phyloP scores from a whole-genome alignment of 345 rosid genomes.

The Camelina neglecta region DNA sequence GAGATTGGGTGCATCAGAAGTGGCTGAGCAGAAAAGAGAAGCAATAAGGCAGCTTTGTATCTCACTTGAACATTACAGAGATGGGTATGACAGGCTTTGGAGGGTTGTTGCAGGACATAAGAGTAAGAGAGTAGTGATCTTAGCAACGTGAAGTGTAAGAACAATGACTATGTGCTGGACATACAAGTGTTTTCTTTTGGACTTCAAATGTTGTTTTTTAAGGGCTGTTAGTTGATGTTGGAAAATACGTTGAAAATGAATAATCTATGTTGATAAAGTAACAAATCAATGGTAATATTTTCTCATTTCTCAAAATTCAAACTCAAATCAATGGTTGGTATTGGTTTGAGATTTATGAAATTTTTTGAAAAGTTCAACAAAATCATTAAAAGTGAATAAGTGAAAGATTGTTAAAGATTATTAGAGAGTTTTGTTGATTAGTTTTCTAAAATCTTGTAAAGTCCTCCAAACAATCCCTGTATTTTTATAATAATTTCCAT shows the following conservation, averaged over 20 bases:
- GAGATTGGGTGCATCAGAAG: constrained; percentile 49
- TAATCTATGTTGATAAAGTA: constrained; percentile 28
- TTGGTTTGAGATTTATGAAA: too few species aligned
- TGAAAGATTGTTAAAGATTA: too few species aligned
- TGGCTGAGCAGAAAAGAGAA: constrained; percentile 74
- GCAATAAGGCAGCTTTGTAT: constrained; percentile 76
- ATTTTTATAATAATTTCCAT: too few species aligned
- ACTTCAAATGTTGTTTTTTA: constrained; percentile 2
- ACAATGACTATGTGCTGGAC: constrained; percentile 19
- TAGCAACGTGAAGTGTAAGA: constrained; percentile 5
- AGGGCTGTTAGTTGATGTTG: not conserved
- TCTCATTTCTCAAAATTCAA: too few species aligned
- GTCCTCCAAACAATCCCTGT: too few species aligned
- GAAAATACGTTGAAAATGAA: constrained; percentile 24
- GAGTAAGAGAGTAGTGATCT: constrained; percentile 34
- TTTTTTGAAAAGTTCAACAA: too few species aligned
- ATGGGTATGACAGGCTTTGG: constrained; percentile 53
- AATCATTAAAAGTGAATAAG: too few species aligned
- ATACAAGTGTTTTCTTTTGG: not conserved
- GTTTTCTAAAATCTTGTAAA: too few species aligned
- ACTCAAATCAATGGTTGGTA: too few species aligned
- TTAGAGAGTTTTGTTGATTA: too few species aligned
- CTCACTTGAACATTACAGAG: constrained; percentile 69
- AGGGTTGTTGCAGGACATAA: constrained; percentile 49
- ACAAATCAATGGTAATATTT: constrained; percentile 8